Conservation (phyloP, 1,284 basidiomycete species). For the Chalciporus sp. region DNA sequence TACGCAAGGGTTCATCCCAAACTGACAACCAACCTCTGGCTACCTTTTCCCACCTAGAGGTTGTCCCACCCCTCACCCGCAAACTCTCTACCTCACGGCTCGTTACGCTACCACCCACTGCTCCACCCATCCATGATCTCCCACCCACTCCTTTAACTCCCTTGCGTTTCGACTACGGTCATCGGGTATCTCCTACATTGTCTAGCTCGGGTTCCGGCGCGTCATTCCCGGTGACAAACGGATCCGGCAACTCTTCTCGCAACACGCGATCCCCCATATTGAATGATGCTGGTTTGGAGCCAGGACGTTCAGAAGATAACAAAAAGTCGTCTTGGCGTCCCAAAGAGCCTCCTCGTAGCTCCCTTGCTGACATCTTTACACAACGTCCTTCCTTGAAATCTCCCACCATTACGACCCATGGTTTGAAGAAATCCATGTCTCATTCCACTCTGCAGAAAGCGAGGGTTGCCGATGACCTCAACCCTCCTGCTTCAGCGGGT, state of each 20-base stretch:
- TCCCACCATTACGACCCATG: conserved; percentile 33
- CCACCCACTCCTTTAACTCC: conserved; percentile 39
- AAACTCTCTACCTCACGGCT: conserved; percentile 44
- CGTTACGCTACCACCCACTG: conserved; percentile 41
- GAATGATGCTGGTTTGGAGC: not conserved
- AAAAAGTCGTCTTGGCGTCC: not conserved
- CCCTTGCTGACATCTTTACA: conserved; percentile 1
- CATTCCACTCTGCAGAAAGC: conserved; percentile 53
- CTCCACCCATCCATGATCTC: conserved; percentile 47
- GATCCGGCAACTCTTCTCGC: conserved; percentile 31
- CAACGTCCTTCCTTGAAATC: conserved; percentile 2
- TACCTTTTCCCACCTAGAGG: conserved; percentile 16
- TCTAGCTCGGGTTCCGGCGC: conserved; percentile 43
- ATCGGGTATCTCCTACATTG: conserved; percentile 17
- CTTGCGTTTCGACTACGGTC: conserved; percentile 15
- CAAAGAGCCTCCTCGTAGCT: not conserved
- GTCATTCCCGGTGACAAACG: conserved; percentile 36
- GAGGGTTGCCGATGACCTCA: conserved; percentile 13
- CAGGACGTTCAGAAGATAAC: not conserved
- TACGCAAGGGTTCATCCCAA: conserved; percentile 1
- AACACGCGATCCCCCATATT: conserved; percentile 22
- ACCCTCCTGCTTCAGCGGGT: conserved; percentile 9
- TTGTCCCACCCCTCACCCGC: conserved; percentile 40
- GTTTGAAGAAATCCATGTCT: conserved; percentile 59
- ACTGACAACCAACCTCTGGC: not conserved